phyloP scores from a whole-genome alignment of 805 yeast species.

The Debaryomyces maramus region DNA sequence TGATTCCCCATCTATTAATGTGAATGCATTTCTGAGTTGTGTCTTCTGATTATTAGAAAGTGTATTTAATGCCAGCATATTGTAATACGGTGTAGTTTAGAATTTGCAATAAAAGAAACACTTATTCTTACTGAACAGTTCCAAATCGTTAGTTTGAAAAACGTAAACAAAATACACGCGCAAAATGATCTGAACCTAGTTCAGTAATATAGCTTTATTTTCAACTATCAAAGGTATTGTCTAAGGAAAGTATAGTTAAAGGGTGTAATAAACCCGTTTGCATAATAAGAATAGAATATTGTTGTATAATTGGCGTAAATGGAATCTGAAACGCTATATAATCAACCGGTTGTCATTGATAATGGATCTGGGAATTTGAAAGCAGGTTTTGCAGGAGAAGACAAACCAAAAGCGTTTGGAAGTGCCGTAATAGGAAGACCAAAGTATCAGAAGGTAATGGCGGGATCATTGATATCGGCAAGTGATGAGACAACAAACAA shows the following conservation, averaged over 20 bases:
- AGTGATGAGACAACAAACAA: conserved; percentile 27
- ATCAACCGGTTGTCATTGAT: conserved; percentile 48
- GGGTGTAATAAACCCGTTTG: too few relatives aligned
- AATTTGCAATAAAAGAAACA: too few relatives aligned
- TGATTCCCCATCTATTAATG: conserved; percentile 73
- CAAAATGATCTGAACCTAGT: neutral
- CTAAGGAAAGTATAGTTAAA: too few relatives aligned
- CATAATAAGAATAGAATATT: too few relatives aligned
- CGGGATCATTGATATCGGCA: conserved; percentile 36
- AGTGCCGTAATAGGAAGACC: conserved; percentile 77
- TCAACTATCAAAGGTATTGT: too few relatives aligned
- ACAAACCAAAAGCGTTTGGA: conserved; percentile 65
- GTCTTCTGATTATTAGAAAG: conserved; percentile 64
- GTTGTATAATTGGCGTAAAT: too few relatives aligned
- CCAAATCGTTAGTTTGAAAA: neutral
- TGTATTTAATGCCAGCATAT: conserved; percentile 32
- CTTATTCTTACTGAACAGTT: too few relatives aligned
- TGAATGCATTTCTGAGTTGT: conserved; percentile 71
- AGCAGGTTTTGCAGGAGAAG: conserved; percentile 94
- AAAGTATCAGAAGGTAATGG: conserved; percentile 81
- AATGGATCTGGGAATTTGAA: conserved; percentile 80
- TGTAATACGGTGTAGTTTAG: neutral
- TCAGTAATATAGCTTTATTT: neutral
- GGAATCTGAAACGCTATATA: conserved; percentile 28
- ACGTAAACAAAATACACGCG: conserved; percentile 2